Evolutionary conservation across 1,284 basidiomycete species (phyloP).

Genomic region (Sutorius eximius): DNA sequence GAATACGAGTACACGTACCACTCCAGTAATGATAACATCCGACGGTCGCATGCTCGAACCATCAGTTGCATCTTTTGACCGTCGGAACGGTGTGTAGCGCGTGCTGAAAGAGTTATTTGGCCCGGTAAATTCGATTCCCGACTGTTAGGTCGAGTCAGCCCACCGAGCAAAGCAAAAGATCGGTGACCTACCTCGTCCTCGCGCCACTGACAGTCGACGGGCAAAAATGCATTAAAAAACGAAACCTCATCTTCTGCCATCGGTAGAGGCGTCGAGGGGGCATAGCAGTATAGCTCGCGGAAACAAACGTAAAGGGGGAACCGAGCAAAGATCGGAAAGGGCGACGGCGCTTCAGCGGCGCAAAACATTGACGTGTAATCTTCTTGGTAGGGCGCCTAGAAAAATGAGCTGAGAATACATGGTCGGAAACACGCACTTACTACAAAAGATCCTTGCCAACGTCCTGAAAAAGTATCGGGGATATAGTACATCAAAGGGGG

Average conservation of each 20-base stretch:
- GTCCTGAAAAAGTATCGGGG: constrained; percentile 44
- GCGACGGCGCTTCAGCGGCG: constrained; percentile 33
- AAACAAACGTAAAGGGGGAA: constrained; percentile 47
- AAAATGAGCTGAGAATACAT: constrained; percentile 11
- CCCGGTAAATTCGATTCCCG: constrained; percentile 43
- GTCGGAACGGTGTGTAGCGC: constrained; percentile 33
- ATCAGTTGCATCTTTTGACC: constrained; percentile 13
- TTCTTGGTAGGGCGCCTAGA: constrained; percentile 38
- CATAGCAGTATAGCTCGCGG: constrained; percentile 44
- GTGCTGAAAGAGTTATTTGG: constrained; percentile 36
- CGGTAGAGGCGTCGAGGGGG: constrained; percentile 31
- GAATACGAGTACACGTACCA: constrained; percentile 36
- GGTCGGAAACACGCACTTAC: constrained; percentile 29
- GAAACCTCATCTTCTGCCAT: constrained; percentile 22
- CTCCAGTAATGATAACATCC: constrained; percentile 53
- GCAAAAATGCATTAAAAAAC: constrained; percentile 48
- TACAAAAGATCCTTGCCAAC: constrained; percentile 48
- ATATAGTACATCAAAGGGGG: constrained; percentile 33
- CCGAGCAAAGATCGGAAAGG: constrained; percentile 37
- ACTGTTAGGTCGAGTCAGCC: constrained; percentile 31
- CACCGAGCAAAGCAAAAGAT: background rate
- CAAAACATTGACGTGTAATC: constrained; percentile 39
- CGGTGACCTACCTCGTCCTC: constrained; percentile 37
- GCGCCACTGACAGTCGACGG: constrained; percentile 36
- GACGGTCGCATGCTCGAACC: constrained; percentile 13